These are phyloP conservation scores for Pythium vanterpoolii DNA, from an alignment of 352 stramenopile genomes.

Conservation along the genomic window DNA sequence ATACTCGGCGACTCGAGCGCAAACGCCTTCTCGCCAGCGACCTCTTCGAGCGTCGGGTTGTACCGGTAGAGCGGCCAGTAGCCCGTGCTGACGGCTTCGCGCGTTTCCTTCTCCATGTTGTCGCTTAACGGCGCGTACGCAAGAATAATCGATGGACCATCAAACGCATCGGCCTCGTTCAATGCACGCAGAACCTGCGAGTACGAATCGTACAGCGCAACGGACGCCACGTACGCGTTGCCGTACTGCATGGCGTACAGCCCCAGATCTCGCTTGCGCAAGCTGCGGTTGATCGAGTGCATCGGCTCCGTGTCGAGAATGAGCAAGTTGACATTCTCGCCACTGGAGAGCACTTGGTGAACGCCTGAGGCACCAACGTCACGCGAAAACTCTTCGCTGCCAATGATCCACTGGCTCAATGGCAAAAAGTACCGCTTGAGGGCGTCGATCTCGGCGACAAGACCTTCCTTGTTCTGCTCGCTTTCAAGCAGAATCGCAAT, in stretches of 20 bases:
- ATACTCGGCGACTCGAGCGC: constrained; percentile 90
- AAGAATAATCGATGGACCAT: constrained; percentile 89
- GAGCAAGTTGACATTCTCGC: constrained; percentile 74
- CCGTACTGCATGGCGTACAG: constrained; percentile 93
- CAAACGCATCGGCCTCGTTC: constrained; percentile 88
- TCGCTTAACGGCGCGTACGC: constrained; percentile 84
- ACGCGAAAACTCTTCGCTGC: constrained; percentile 71
- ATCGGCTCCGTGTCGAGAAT: constrained; percentile 78
- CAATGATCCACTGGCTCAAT: constrained; percentile 80
- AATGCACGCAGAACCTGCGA: constrained; percentile 85
- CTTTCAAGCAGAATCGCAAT: constrained; percentile 63
- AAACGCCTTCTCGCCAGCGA: constrained; percentile 85
- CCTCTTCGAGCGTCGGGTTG: constrained; percentile 76
- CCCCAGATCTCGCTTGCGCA: constrained; percentile 90
- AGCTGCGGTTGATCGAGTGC: constrained; percentile 51
- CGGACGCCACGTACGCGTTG: constrained; percentile 91
- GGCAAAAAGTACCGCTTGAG: constrained; percentile 60
- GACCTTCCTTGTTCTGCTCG: constrained; percentile 43
- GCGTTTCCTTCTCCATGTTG: constrained; percentile 87
- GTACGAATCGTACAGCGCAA: constrained; percentile 88
- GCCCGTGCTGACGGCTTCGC: constrained; percentile 80
- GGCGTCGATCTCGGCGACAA: constrained; percentile 44
- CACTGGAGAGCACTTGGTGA: constrained; percentile 69
- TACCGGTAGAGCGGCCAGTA: constrained; percentile 94
- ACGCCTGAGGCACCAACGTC: constrained; percentile 67